Base-by-base conservation (phyloP, 2,329 filamentous ascomycete genomes). In the Trichoderma afroharzianum region DNA sequence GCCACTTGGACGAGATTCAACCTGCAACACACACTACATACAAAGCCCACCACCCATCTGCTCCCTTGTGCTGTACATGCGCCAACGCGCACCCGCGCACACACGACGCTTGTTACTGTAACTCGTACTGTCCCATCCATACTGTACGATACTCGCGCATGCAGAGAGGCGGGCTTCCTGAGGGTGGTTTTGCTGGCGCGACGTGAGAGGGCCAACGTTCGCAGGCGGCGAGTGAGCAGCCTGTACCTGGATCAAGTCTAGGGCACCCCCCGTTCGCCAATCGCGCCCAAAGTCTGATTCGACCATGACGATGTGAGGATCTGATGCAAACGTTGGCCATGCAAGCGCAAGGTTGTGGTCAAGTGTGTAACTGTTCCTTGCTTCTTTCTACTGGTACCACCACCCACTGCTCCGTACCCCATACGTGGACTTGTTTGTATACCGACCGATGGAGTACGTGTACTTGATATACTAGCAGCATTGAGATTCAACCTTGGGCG, bases 151-250 rank as follows among this genome's bases (percentile, higher is more conserved):
- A 21, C 47, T 14, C 11, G 21, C 18, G 43, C n/a, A 24, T 24
- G 47, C 47, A 53, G 47, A 53, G 47, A 53, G 30, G 28, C 28
- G 28, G 55, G 55, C 18, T 14, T 14, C 24, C n/a, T 18, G 62
- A 64, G 39, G n/a, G 62, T 53, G 62, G 43, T 50, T 33, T 64
- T 64, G 62, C 33, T 64, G 62, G 62, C 62, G 62, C 62, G 26
- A 53, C 43, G 28, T 64, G 62, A 64, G 62, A 64, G 62, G 62
- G 30, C 28, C 62, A 43, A 28, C 11, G 26, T 30, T 30, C 28
- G 61, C 39, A 43, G 39, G 39, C 36, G 26, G 11, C 28, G 18
- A 14, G 24, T 14, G 14, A 39, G 61, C 43, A 36, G 43, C 43
- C 26, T 59, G 55, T 64, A 43, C 62, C 62, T 47, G 18, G 7